These are phyloP conservation scores for Raffaelea ambrosiae DNA, from an alignment of 2,329 filamentous ascomycete genomes.

Conservation along the genomic window DNA sequence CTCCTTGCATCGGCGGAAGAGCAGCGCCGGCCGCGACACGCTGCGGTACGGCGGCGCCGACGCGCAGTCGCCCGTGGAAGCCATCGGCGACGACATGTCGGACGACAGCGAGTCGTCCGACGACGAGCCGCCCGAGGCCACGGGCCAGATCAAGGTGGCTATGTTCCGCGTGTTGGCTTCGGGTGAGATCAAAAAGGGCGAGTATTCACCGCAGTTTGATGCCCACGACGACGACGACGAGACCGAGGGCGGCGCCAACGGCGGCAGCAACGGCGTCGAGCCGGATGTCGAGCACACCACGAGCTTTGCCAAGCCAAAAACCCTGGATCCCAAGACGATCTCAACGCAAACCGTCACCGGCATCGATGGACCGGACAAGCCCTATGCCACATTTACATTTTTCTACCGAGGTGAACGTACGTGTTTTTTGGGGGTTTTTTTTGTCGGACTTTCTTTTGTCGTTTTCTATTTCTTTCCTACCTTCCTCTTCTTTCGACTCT, in stretches of 20 bases:
- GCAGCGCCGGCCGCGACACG: conserved; percentile 44
- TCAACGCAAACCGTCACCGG: conserved; percentile 99
- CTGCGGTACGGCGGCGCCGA: conserved; percentile 72
- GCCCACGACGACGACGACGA: conserved; percentile 92
- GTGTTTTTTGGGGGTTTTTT: conserved; percentile 33
- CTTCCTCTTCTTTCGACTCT: background rate
- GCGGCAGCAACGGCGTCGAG: conserved; percentile 50
- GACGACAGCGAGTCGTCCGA: conserved; percentile 68
- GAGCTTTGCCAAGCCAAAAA: conserved; percentile 94
- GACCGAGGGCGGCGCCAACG: conserved; percentile 35
- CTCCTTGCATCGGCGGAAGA: conserved; percentile 25
- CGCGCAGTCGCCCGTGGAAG: conserved; percentile 65
- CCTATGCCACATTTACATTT: conserved; percentile 95
- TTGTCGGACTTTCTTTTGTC: background rate
- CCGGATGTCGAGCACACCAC: conserved; percentile 93
- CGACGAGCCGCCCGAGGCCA: conserved; percentile 85
- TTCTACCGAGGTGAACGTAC: conserved; percentile 92
- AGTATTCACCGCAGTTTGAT: conserved; percentile 96
- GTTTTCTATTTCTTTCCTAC: conserved; percentile 1
- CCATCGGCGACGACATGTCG: conserved; percentile 44
- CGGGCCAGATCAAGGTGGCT: conserved; percentile 96
- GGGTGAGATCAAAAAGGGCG: conserved; percentile 93
- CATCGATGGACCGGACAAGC: conserved; percentile 90
- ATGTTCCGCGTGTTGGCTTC: conserved; percentile 92
- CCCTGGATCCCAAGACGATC: conserved; percentile 91